Evolutionary conservation across 139 green algal species (phyloP).

Genomic region (Chlorella sp.): DNA sequence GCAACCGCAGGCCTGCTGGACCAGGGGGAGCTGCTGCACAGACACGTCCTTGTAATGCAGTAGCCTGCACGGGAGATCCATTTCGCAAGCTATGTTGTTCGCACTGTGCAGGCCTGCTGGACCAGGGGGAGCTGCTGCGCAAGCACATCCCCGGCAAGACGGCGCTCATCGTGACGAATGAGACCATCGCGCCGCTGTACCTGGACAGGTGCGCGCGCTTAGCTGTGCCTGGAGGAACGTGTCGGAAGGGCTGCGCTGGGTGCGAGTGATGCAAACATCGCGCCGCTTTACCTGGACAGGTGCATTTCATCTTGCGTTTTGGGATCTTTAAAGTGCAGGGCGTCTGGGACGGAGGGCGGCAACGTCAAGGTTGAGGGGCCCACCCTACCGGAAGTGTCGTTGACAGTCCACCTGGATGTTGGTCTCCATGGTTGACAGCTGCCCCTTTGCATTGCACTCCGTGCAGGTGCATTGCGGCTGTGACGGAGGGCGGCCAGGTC

Average conservation of each 20-base stretch:
- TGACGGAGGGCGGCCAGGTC: constrained; percentile 48
- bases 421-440: too few relatives aligned
- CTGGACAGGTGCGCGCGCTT: constrained; percentile 60
- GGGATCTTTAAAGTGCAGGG: too few relatives aligned
- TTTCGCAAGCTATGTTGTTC: too few relatives aligned
- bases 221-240: too few relatives aligned
- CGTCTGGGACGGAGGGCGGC: too few relatives aligned
- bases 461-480: constrained; percentile 48
- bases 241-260: not conserved
- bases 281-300: too few relatives aligned
- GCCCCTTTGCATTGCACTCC: not conserved
- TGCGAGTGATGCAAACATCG: too few relatives aligned
- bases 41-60: constrained; percentile 93
- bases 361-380: too few relatives aligned
- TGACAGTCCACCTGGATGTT: too few relatives aligned
- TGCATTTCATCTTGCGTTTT: not conserved
- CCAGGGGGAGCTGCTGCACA: constrained; percentile 70
- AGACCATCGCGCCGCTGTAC: constrained; percentile 93
- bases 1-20: constrained; percentile 65
- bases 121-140: constrained; percentile 73
- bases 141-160: constrained; percentile 91
- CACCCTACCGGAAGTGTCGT: too few relatives aligned
- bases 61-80: too few relatives aligned
- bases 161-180: constrained; percentile 96
- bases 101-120: constrained; percentile 59